A percentile compares a stretch with the other conserved stretches of the same genome.
phyloP scores from a whole-genome alignment of 768 basidiomycete species.

The Mycena indigotica region DNA sequence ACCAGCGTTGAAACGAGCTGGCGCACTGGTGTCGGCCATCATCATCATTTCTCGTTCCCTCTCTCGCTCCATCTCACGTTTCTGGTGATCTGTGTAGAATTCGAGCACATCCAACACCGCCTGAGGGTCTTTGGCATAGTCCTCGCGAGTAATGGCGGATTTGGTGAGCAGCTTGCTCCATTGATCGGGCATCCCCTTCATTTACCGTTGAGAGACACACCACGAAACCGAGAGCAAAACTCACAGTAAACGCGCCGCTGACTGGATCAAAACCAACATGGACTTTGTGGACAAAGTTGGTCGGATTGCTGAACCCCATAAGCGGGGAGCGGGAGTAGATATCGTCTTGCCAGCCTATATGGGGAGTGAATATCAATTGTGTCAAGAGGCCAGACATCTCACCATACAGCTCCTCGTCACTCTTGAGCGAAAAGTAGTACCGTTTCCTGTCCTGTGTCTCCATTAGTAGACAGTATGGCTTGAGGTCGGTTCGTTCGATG shows the following conservation, averaged over 20 bases:
- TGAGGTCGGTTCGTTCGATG: constrained; percentile 90
- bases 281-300: constrained; percentile 98
- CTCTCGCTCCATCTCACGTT: constrained; percentile 74
- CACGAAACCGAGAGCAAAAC: constrained; percentile 31
- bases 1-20: constrained; percentile 86
- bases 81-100: constrained; percentile 97
- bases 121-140: constrained; percentile 95
- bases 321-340: constrained; percentile 90
- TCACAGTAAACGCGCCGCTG: constrained; percentile 90
- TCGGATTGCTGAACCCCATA: constrained; percentile 92
- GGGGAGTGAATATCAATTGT: background rate
- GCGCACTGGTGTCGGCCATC: constrained; percentile 36
- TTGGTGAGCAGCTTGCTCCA: constrained; percentile 97
- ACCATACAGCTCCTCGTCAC: constrained; percentile 92
- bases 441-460: constrained; percentile 80
- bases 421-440: constrained; percentile 81
- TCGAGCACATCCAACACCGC: constrained; percentile 97
- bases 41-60: constrained; percentile 41
- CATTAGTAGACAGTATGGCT: constrained; percentile 89
- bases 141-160: constrained; percentile 96
- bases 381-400: background rate
- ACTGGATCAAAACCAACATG: constrained; percentile 97
- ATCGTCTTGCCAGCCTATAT: constrained; percentile 85
- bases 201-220: constrained; percentile 6
- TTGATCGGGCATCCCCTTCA: constrained; percentile 92